Evolutionary conservation across 2,329 filamentous ascomycete species (phyloP).

Genomic region (Aspergillus vadensis): DNA sequence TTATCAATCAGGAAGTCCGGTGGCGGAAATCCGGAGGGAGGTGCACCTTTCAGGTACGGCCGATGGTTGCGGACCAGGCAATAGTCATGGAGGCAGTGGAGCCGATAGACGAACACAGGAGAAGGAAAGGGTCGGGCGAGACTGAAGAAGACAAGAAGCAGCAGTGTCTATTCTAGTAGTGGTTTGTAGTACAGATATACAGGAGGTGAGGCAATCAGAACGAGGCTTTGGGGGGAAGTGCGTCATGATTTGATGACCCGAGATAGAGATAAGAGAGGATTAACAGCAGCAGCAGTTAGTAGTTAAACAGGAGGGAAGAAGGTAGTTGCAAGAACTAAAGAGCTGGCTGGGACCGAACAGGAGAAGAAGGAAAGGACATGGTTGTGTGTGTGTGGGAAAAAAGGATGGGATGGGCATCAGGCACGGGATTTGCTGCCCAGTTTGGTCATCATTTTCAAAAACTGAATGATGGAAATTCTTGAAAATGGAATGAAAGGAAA

Average conservation of each 20-base stretch:
- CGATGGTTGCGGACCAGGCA: constrained; percentile 5
- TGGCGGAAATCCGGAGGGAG: neutral
- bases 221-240: constrained; percentile 31
- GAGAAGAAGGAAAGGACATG: constrained; percentile 9
- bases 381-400: neutral
- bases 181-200: constrained; percentile 25
- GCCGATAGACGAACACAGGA: neutral
- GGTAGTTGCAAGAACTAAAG: constrained; percentile 7
- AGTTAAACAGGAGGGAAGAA: neutral
- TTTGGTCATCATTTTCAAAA: neutral
- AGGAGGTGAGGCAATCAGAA: constrained; percentile 23
- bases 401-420: constrained; percentile 20
- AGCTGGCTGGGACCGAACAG: constrained; percentile 4
- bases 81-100: constrained; percentile 9
- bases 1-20: constrained; percentile 1
- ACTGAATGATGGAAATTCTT: neutral
- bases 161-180: constrained; percentile 9
- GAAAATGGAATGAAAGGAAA: neutral
- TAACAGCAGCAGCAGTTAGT: constrained; percentile 3
- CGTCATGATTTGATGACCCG: constrained; percentile 36
- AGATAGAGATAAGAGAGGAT: constrained; percentile 13
- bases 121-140: neutral
- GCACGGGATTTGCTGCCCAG: constrained; percentile 21
- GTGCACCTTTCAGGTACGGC: constrained; percentile 7
- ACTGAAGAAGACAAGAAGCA: constrained; percentile 5